A percentile compares a stretch with the other conserved stretches of the same genome.
Evolutionary conservation across 2,329 filamentous ascomycete species (phyloP).

Genomic region (Paecilomyces sp.): DNA sequence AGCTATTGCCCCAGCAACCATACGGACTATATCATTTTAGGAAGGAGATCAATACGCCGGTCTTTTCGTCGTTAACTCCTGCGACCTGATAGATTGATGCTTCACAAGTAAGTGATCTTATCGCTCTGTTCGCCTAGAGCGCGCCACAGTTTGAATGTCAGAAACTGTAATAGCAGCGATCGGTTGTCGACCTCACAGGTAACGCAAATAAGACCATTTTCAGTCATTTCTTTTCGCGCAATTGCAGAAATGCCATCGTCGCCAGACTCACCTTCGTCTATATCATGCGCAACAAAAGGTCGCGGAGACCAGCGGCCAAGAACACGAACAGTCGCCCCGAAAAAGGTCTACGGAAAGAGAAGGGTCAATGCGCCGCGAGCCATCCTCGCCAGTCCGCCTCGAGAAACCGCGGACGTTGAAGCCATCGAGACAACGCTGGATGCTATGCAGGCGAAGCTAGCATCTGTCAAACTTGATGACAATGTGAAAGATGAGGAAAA

Average conservation of each 20-base stretch:
- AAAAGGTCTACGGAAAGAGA: slow-evolving; percentile 9
- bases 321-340: slow-evolving; percentile 2
- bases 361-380: slow-evolving; percentile 7
- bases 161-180: not conserved
- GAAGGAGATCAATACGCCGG: not conserved
- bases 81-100: not conserved
- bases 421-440: not conserved
- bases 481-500: not conserved
- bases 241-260: not conserved
- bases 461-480: not conserved
- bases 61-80: not conserved
- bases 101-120: not conserved
- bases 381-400: slow-evolving; percentile 8
- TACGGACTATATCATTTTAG: not conserved
- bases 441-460: slow-evolving; percentile 1
- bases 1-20: not conserved
- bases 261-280: not conserved
- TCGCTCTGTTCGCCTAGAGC: not conserved
- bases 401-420: not conserved
- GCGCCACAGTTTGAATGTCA: not conserved
- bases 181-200: not conserved
- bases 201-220: not conserved
- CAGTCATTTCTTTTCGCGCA: not conserved
- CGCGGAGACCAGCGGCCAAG: not conserved
- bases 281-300: not conserved